These are phyloP conservation scores for Paradendryphiella salina DNA, from an alignment of 2,329 filamentous ascomycete genomes.

Conservation along the genomic window DNA sequence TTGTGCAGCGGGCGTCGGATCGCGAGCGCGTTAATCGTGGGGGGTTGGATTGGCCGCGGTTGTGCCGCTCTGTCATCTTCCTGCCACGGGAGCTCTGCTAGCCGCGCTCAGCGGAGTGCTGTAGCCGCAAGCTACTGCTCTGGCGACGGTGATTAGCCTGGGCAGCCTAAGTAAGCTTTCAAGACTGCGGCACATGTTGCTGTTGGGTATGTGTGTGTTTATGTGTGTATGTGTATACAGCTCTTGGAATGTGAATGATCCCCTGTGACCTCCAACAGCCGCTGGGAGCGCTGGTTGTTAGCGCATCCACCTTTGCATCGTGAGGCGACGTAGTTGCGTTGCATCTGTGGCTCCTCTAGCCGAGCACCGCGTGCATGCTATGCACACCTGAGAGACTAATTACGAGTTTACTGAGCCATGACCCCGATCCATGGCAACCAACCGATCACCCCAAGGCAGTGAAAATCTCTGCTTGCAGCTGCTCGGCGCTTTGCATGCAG, in stretches of 20 bases:
- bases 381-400: too few species aligned
- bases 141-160: background rate
- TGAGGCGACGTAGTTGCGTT: constrained; percentile 3
- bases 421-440: background rate
- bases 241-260: background rate
- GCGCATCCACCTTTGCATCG: background rate
- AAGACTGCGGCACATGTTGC: background rate
- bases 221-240: background rate
- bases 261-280: constrained; percentile 1
- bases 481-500: constrained; percentile 10
- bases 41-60: constrained; percentile 10
- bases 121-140: background rate
- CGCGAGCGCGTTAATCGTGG: constrained; percentile 7
- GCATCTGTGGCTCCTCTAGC: background rate
- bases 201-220: background rate
- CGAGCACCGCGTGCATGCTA: too few species aligned
- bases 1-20: constrained; percentile 13
- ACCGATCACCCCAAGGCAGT: constrained; percentile 3
- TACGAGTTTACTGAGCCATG: too few species aligned
- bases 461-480: constrained; percentile 15
- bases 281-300: constrained; percentile 2
- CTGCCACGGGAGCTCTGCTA: constrained; percentile 2
- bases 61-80: constrained; percentile 9
- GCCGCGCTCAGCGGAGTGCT: constrained; percentile 15
- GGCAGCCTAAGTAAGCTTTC: background rate